Conservation (phyloP, 23 red algal genomes). For the Gracilaria caudata region DNA sequence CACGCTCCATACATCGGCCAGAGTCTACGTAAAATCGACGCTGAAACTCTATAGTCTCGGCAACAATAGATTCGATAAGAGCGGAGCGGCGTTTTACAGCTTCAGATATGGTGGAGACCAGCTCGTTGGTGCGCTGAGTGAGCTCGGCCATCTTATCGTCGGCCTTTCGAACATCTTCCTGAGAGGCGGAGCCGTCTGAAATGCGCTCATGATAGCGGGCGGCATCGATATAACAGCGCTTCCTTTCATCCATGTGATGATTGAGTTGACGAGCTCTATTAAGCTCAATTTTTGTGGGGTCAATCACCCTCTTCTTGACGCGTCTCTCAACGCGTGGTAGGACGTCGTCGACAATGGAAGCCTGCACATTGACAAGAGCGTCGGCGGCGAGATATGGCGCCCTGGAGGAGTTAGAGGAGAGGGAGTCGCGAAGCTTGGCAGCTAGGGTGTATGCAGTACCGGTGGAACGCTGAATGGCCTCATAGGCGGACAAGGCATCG, state of each 20-base stretch:
- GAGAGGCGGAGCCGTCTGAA: constrained; percentile 8
- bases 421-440: constrained; percentile 32
- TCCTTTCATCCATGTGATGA: constrained; percentile 55
- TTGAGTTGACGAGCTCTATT: constrained; percentile 41
- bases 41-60: constrained; percentile 81
- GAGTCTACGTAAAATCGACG: constrained; percentile 78
- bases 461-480: constrained; percentile 55
- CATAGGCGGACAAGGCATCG: constrained; percentile 70
- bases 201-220: constrained; percentile 64
- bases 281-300: constrained; percentile 55
- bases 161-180: constrained; percentile 64
- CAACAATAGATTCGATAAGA: constrained; percentile 47
- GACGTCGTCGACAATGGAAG: constrained; percentile 54
- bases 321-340: constrained; percentile 56
- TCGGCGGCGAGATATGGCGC: constrained; percentile 43
- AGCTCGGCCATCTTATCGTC: constrained; percentile 70
- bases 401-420: constrained; percentile 11
- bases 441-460: constrained; percentile 40
- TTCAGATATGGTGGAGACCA: constrained; percentile 44
- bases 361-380: constrained; percentile 57
- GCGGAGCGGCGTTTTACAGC: constrained; percentile 50
- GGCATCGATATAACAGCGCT: constrained; percentile 56
- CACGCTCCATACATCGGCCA: constrained; percentile 68
- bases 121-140: constrained; percentile 34
- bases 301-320: constrained; percentile 73